Evolutionary conservation across 2,329 filamentous ascomycete species (phyloP).

Genomic region (Penicillium sp.): DNA sequence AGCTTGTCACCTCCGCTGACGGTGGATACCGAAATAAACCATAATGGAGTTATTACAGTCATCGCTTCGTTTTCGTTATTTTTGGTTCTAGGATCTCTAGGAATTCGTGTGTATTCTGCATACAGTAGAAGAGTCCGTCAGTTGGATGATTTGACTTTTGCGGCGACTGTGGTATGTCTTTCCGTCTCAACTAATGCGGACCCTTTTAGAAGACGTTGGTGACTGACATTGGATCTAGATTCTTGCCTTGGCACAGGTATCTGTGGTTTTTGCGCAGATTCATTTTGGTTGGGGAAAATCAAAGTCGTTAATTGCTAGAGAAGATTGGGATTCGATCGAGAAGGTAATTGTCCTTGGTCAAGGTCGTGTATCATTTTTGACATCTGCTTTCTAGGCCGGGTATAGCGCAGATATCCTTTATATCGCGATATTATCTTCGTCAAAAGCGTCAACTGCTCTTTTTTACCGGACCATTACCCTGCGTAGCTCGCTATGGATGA

Average conservation of each 20-base stretch:
- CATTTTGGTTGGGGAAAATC: constrained; percentile 42
- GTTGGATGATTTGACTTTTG: constrained; percentile 37
- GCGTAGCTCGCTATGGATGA: constrained; percentile 11
- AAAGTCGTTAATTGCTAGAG: constrained; percentile 19
- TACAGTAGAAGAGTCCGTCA: constrained; percentile 29
- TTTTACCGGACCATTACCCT: constrained; percentile 27
- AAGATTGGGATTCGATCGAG: constrained; percentile 25
- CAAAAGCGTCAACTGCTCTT: constrained; percentile 42
- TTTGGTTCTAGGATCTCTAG: constrained; percentile 40
- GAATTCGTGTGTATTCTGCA: constrained; percentile 42
- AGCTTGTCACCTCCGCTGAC: constrained; percentile 35
- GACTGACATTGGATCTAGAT: constrained; percentile 19
- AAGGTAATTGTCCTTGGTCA: constrained; percentile 29
- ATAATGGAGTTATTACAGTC: constrained; percentile 43
- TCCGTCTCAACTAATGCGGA: neutral
- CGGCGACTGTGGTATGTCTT: constrained; percentile 29
- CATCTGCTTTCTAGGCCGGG: constrained; percentile 25
- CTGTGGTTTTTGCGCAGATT: constrained; percentile 39
- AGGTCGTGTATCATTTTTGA: neutral
- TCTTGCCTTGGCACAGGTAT: constrained; percentile 37
- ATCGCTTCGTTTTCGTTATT: constrained; percentile 39
- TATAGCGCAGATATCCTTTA: constrained; percentile 44
- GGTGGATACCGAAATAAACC: constrained; percentile 37
- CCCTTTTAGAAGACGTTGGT: neutral
- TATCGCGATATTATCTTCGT: constrained; percentile 39